These are phyloP conservation scores for Ogataea wickerhamii DNA, from an alignment of 805 yeast species.

Conservation along the genomic window DNA sequence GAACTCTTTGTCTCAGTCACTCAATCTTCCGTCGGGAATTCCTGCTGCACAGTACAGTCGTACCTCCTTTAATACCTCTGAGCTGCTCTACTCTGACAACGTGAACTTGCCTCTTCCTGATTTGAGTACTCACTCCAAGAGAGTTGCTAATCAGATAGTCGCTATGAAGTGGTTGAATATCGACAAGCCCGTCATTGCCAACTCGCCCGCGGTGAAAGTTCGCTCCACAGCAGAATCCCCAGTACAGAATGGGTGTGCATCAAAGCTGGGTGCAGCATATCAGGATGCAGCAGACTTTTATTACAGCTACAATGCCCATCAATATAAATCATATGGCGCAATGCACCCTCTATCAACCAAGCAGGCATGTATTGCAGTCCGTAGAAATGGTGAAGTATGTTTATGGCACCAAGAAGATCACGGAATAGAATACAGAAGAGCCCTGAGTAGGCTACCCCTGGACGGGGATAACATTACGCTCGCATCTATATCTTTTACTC, in stretches of 20 bases:
- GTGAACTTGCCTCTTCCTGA: conserved; percentile 20
- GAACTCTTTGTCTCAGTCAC: conserved; percentile 16
- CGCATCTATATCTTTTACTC: conserved; percentile 51
- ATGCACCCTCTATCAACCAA: conserved; percentile 66
- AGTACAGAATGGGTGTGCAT: conserved; percentile 34
- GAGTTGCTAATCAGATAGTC: conserved; percentile 31
- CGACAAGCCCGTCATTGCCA: conserved; percentile 63
- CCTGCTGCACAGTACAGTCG: conserved; percentile 39
- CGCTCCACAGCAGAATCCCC: conserved; percentile 24
- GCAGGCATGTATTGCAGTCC: conserved; percentile 65
- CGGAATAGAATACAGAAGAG: conserved; percentile 52
- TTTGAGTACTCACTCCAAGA: conserved; percentile 22
- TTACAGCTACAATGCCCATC: conserved; percentile 56
- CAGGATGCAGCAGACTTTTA: conserved; percentile 31
- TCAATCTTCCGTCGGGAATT: conserved; percentile 5
- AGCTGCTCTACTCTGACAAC: conserved; percentile 45
- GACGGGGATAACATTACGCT: conserved; percentile 30
- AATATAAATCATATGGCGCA: conserved; percentile 56
- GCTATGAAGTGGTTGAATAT: conserved; percentile 70
- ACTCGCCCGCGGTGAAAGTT: conserved; percentile 51
- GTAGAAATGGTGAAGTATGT: conserved; percentile 57
- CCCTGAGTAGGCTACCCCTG: conserved; percentile 28
- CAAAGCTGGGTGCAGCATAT: conserved; percentile 33
- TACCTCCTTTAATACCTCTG: conserved; percentile 36
- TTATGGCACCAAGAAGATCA: conserved; percentile 65